Evolutionary conservation across 768 basidiomycete species (phyloP), one percentile per base, ranked within the genome.

Genomic region (Dioszegia hungarica): DNA sequence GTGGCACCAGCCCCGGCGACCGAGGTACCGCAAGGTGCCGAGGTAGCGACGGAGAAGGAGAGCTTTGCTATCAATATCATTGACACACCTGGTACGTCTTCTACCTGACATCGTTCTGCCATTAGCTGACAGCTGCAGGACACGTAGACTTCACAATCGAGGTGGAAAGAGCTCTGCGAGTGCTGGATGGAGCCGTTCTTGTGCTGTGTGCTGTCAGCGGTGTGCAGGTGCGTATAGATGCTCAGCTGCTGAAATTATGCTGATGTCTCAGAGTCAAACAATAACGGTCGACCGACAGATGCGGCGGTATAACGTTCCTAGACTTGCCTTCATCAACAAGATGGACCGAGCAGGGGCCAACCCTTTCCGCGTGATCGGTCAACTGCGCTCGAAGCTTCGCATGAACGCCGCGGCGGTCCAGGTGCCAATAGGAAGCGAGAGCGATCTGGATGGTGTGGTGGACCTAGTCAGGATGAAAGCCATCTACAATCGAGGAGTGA

Each of bases 141-240:
- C 95, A 99, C 80, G 95, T 99, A 62, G 95, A 99, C 76, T 99
- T 99, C 72, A 99, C 95, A 1, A 98, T 99, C 64, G 95, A 99
- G 77, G 95, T 99, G 8, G 95, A 99, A 77, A 85, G 95, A 15
- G 95, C 95, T 24, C 80, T 99, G 47, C 85, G 95, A 48, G 95
- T 98, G 8, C 80, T 99, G 61, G 95, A 99, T 75, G 95, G 95
- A 61, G 95, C 95, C 49, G 87, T 98, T 44, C 76, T 99, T 70
- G 95, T 99, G 28, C 80, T 99, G 22, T 98, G 95, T 77, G 92
- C 95, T 20, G 95, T 99, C 40, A 87, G 91, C 52, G 95, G 95
- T 62, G 95, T 99, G 15, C 90, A 93, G 80, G 88, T 86, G 57
- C 22, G 80, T 60, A 66, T 60, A 14, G 3, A 34, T 6, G 25